Evolutionary conservation across 2,329 filamentous ascomycete genomes (phyloP).

Genomic region (Macrophomina pseudophaseolina): DNA sequence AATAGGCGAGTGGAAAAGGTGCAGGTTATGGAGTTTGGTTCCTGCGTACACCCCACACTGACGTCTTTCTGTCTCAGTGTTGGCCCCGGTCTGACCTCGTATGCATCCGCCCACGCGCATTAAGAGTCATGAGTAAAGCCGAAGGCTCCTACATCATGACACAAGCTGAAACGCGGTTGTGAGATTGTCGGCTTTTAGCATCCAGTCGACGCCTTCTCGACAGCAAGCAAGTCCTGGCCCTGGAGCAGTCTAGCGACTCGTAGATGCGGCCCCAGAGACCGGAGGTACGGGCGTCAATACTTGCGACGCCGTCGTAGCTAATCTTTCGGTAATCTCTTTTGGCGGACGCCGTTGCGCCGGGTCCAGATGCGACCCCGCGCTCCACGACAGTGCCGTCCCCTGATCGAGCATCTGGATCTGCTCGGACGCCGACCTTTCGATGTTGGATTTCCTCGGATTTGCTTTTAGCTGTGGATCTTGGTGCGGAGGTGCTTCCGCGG

Average conservation of each 20-base stretch:
- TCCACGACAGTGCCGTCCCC: too few relatives aligned
- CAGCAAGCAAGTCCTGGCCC: too few relatives aligned
- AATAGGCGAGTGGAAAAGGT: too few relatives aligned
- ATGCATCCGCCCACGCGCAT: background rate
- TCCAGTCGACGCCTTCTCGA: too few relatives aligned
- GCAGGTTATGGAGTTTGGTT: too few relatives aligned
- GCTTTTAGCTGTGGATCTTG: background rate
- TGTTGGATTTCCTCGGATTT: background rate
- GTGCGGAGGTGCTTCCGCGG: background rate
- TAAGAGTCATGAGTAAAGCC: conserved; percentile 7
- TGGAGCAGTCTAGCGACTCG: too few relatives aligned
- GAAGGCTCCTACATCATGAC: background rate
- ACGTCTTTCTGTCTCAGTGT: background rate
- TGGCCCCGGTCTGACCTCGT: background rate
- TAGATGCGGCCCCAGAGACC: background rate
- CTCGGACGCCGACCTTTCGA: background rate
- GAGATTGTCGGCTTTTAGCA: background rate
- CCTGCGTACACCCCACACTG: background rate
- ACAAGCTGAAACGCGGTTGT: background rate
- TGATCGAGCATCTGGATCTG: background rate
- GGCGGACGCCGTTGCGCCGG: background rate
- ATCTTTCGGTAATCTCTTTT: conserved; percentile 12
- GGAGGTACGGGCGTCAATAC: background rate
- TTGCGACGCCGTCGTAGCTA: too few relatives aligned
- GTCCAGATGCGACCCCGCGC: background rate